A percentile compares a stretch with the other conserved stretches of the same genome.
Evolutionary conservation across 1,139 yeast genomes (phyloP).

Genomic region (Candida mesenterica): DNA sequence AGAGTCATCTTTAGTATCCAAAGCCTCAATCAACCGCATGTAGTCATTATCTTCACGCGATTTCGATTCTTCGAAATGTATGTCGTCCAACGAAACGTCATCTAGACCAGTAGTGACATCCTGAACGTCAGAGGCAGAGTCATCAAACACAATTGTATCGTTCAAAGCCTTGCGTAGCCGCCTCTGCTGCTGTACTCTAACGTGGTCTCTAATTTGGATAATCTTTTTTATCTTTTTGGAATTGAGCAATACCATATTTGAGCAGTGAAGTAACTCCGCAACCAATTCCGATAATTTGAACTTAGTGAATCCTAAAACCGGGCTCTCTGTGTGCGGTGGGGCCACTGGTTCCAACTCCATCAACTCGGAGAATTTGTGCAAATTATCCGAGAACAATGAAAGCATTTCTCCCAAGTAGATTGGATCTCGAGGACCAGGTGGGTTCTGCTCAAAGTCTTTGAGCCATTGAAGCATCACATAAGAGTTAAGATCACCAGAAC

Average conservation of each 20-base stretch:
- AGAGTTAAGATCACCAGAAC: conserved; percentile 40
- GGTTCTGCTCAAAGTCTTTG: conserved; percentile 48
- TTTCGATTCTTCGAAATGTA: conserved; percentile 17
- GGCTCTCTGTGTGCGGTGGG: conserved; percentile 19
- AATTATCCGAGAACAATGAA: conserved; percentile 37
- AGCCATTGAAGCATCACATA: conserved; percentile 48
- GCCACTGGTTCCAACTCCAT: conserved; percentile 22
- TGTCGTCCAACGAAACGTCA: conserved; percentile 39
- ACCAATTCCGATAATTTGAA: conserved; percentile 45
- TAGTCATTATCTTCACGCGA: conserved; percentile 9
- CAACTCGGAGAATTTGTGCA: conserved; percentile 30
- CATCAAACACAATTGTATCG: conserved; percentile 22
- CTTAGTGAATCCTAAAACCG: conserved; percentile 40
- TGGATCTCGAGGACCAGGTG: conserved; percentile 48
- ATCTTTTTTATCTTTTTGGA: conserved; percentile 38
- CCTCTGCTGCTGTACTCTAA: conserved; percentile 31
- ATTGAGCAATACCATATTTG: conserved; percentile 48
- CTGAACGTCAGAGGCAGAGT: conserved; percentile 13
- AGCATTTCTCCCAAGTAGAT: conserved; percentile 47
- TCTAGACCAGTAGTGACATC: conserved; percentile 39
- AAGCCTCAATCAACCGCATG: conserved; percentile 7
- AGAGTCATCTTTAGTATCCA: conserved; percentile 29
- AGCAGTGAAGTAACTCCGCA: conserved; percentile 48
- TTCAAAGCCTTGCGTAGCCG: conserved; percentile 35
- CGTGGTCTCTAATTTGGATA: conserved; percentile 35